phyloP scores from a whole-genome alignment of 2,329 filamentous ascomycete species.

The Juglanconis sp. region DNA sequence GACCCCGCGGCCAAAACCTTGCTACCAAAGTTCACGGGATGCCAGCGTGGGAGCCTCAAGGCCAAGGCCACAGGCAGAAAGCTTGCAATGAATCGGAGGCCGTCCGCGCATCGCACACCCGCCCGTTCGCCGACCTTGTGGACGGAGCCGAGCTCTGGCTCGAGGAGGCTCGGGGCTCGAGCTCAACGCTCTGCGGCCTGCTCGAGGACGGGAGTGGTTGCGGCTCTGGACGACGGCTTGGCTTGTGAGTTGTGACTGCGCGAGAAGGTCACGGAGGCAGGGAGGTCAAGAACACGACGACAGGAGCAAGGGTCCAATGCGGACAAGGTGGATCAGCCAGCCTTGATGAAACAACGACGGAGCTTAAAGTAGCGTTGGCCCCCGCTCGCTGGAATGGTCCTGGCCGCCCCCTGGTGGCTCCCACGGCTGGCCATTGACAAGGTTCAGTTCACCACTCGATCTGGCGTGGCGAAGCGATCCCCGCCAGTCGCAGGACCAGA shows the following conservation, averaged over 20 bases:
- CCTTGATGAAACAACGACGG: conserved; percentile 20
- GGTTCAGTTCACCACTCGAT: not conserved
- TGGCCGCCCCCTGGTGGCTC: not conserved
- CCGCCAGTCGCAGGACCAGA: conserved; percentile 15
- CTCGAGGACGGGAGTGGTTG: not conserved
- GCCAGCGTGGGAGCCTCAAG: not conserved
- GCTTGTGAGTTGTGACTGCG: not conserved
- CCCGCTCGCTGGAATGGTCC: conserved; percentile 16
- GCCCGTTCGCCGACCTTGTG: not conserved
- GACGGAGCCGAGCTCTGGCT: not conserved
- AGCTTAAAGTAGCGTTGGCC: conserved; percentile 20
- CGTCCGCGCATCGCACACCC: not conserved
- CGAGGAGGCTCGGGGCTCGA: not conserved
- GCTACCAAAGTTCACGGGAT: conserved; percentile 1
- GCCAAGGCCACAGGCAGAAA: not conserved
- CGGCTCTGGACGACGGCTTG: not conserved
- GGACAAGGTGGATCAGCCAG: conserved; percentile 15
- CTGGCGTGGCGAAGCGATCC: not conserved
- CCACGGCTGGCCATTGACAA: conserved; percentile 1
- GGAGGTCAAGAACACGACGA: not conserved
- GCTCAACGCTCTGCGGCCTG: not conserved
- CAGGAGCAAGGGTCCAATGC: conserved; percentile 13
- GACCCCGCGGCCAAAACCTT: not conserved
- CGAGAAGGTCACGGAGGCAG: no score
- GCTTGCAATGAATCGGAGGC: conserved; percentile 3